Base-by-base conservation (phyloP, 192 early-diverging fungal genomes). In the Mortierella antarctica region DNA sequence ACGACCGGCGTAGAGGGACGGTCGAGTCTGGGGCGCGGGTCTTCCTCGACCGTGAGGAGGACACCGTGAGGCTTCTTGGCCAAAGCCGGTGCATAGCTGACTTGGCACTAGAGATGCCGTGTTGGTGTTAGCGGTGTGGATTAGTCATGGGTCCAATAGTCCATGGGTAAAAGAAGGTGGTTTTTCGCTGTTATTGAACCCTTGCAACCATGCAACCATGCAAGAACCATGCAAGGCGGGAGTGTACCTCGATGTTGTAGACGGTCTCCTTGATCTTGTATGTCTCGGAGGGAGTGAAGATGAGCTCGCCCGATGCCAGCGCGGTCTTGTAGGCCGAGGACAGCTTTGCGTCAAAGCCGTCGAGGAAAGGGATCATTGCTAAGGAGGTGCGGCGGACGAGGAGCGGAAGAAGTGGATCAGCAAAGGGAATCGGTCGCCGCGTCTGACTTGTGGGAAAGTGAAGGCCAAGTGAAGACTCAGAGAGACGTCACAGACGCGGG, bases 31-130 rank as follows among this genome's bases (percentile, higher is more conserved):
- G 44, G 14, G 12, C 40, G 14, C 5, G 57, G n/a, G 45, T 68
- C 69, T 8, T 47, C 20, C 51, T 83, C 66, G n/a, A 56, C 67
- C 21, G 18, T 46, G 4, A 62, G 53, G 2, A 73, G 46, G 20
- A 71, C 49, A 18, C 71, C 84, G 0, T 48, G 44, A 45, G 85
- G 86, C 65, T 86, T 89, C 40, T 74, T 68, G 52, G 47, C 61
- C 21, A 85, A 63, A 12, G 64, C 65, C 66, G 88, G 88, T 9
- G 82, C 88, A 62, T 77, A 71, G 47, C 67, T 69, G 39, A 89
- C 64, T 57, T 86, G 67, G 63, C 85, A 88, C 86, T 89, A 17
- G 12, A 50, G 17, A 50, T 11, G 17, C 12, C 49, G 49, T 17
- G 49, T 17, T 17, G 49, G 49, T 31, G 31, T 31, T 31, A 3